Evolutionary conservation across 2,329 filamentous ascomycete species (phyloP).

Genomic region (Thielaviopsis euricoi): DNA sequence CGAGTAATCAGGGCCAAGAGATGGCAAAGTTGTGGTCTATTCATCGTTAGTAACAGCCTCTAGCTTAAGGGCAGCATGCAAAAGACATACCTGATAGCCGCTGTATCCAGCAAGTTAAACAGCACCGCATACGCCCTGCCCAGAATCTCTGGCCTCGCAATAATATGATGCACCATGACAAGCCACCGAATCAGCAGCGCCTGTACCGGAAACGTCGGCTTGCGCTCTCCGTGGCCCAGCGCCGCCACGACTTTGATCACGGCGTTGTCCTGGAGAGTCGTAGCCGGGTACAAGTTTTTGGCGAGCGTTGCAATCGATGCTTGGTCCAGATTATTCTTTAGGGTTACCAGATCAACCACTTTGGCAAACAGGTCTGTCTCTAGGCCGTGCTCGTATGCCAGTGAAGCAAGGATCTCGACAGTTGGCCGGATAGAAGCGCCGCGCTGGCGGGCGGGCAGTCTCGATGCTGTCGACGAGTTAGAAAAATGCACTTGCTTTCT

Average conservation of each 20-base stretch:
- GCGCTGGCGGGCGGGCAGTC: constrained; percentile 49
- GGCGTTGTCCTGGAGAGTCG: constrained; percentile 40
- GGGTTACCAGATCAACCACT: constrained; percentile 50
- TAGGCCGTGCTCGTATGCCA: constrained; percentile 53
- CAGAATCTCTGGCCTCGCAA: constrained; percentile 47
- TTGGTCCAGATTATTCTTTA: constrained; percentile 57
- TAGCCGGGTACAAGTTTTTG: constrained; percentile 61
- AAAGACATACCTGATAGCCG: constrained; percentile 44
- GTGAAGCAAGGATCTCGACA: constrained; percentile 44
- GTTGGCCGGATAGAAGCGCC: constrained; percentile 42
- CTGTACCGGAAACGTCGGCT: constrained; percentile 56
- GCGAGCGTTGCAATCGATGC: constrained; percentile 51
- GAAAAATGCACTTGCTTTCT: background rate
- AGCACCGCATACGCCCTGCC: constrained; percentile 58
- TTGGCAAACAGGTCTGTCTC: constrained; percentile 40
- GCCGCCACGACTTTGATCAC: constrained; percentile 52
- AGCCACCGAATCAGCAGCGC: constrained; percentile 61
- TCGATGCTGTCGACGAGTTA: constrained; percentile 29
- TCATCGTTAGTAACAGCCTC: constrained; percentile 13
- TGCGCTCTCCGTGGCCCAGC: constrained; percentile 62
- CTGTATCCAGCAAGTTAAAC: constrained; percentile 70
- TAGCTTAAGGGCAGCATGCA: constrained; percentile 1
- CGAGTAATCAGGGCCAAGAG: constrained; percentile 63
- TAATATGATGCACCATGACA: constrained; percentile 54
- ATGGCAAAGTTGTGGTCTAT: constrained; percentile 50